Evolutionary conservation across 805 yeast species (phyloP), one percentile per base, ranked within the genome.

Genomic region (Yamadazyma endophytica): DNA sequence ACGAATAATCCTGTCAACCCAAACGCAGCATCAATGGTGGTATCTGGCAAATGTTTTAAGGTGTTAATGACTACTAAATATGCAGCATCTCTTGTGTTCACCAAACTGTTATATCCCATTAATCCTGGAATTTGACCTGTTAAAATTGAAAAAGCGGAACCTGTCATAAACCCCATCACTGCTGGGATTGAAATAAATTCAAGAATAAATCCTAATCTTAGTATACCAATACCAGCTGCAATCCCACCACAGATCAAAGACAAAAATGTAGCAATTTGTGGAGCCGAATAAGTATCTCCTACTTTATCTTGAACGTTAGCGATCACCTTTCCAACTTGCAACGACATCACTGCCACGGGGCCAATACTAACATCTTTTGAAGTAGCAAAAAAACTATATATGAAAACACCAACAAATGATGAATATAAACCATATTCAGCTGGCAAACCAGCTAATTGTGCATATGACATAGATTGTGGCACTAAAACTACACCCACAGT

Each of bases 401-500:
- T 75, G 50, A 87, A 73, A 9, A 88, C 95, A 52, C 97, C 97
- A 28, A 89, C 80, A 50, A 89, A 89, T 0, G 95, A 84, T 9
- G 96, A 85, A 59, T 89, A 89, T 28, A 89, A 72, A 29, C 97
- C 97, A 47, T 79, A 89, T 55, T 88, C 82, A 5, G 95, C 77
- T 4, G 78, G 68, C 39, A 89, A 70, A 4, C 83, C 79, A 5
- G 97, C 97, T 40, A 89, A 63, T 50, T 75, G 78, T 6, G 97
- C 97, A 53, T 89, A 89, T 0, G 96, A 88, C 97, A 89, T 89
- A 3, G 92, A 79, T 58, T 89, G 97, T 3, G 97, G 97, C 18
- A 89, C 96, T 43, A 88, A 70, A 13, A 89, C 96, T 39, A 84
- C 78, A 26, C 97, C 97, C 13, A 89, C 95, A 1, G 97, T 86